These are phyloP conservation scores for Podila clonocystis DNA, from an alignment of 192 early-diverging fungal species.

Conservation along the genomic window DNA sequence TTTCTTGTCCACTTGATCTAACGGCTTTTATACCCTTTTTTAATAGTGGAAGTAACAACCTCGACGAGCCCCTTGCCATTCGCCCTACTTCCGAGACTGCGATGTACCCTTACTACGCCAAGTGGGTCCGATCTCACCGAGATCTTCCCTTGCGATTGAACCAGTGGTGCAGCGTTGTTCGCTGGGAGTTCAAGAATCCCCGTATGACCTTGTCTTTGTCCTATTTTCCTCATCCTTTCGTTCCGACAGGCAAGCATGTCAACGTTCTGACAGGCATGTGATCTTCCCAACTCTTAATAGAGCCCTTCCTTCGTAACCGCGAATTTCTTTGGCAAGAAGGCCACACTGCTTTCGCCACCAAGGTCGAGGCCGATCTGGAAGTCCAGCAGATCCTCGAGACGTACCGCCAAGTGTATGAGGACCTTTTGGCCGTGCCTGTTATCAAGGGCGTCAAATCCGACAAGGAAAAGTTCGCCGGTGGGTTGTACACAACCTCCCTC, in stretches of 20 bases:
- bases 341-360: slow-evolving; percentile 94
- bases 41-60: slow-evolving; percentile 78
- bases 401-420: slow-evolving; percentile 97
- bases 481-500: slow-evolving; percentile 95
- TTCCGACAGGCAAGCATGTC: not conserved
- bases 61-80: slow-evolving; percentile 96
- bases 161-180: slow-evolving; percentile 99
- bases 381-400: slow-evolving; percentile 91
- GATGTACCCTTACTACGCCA: slow-evolving; percentile 99
- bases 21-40: too few species aligned
- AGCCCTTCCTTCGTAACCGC: slow-evolving; percentile 97
- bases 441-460: slow-evolving; percentile 97
- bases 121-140: slow-evolving; percentile 97
- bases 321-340: slow-evolving; percentile 99
- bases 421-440: slow-evolving; percentile 96
- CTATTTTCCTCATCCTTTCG: slow-evolving; percentile 13
- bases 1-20: too few species aligned
- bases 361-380: slow-evolving; percentile 87
- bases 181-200: slow-evolving; percentile 99
- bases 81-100: slow-evolving; percentile 99
- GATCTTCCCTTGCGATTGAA: slow-evolving; percentile 97
- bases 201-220: slow-evolving; percentile 59
- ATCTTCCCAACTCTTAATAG: slow-evolving; percentile 30
- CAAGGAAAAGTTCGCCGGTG: slow-evolving; percentile 99
- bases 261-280: too few species aligned